Conservation (phyloP, 495 filamentous ascomycete species). For the Talaromyces wortmannii region DNA sequence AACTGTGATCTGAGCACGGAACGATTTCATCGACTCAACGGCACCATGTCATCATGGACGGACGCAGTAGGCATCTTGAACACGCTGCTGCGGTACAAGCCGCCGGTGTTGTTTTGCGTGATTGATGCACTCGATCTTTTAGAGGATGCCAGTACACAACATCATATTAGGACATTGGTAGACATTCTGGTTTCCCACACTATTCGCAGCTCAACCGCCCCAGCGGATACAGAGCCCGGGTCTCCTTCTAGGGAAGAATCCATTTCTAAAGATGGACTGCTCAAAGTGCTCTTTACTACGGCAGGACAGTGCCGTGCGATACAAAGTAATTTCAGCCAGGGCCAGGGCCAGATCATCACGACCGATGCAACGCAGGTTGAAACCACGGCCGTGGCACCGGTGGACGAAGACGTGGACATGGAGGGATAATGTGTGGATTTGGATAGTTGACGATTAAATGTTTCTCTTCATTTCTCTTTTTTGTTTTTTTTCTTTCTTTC, state of each 20-base stretch:
- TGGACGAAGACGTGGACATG: background rate
- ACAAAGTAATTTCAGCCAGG: background rate
- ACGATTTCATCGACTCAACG: conserved; percentile 30
- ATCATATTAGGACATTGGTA: conserved; percentile 27
- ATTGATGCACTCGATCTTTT: conserved; percentile 36
- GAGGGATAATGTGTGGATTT: background rate
- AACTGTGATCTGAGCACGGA: conserved; percentile 30
- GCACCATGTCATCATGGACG: conserved; percentile 31
- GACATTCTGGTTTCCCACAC: conserved; percentile 31
- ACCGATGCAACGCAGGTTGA: background rate
- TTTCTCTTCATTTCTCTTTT: no score
- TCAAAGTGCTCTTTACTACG: conserved; percentile 39
- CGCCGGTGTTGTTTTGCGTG: conserved; percentile 35
- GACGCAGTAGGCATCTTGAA: conserved; percentile 33
- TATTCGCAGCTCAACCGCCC: conserved; percentile 7
- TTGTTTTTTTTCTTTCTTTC: background rate
- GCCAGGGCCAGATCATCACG: background rate
- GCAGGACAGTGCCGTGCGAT: conserved; percentile 11
- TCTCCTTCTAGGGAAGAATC: no score
- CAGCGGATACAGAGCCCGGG: background rate
- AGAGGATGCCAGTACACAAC: conserved; percentile 28
- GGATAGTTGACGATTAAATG: no score
- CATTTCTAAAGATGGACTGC: conserved; percentile 15
- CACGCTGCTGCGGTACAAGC: conserved; percentile 29
- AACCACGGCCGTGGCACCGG: background rate